Evolutionary conservation across 345 rosid genomes (phyloP), one percentile per base, ranked within the genome.

Genomic region (Hypericum perforatum): DNA sequence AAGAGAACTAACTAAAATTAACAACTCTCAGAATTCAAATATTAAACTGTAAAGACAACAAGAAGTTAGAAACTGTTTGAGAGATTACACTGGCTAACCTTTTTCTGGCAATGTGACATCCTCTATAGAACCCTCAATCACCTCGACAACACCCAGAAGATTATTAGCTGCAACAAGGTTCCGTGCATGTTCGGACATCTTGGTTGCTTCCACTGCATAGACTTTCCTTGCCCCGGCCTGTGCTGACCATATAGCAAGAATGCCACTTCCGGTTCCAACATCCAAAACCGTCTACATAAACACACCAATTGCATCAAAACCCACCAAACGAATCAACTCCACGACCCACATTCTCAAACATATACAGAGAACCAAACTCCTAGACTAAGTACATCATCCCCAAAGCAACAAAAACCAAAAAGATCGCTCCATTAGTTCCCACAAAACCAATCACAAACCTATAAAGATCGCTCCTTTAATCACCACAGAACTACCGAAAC

Each of bases 221-320:
- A 92, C 98, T 76, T 88, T 92, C 76, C 82, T 83, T 3, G 98
- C 98, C 66, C 98, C 98, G 9, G 96, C 98, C 69, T 88, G 96
- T 6, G 98, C 98, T 9, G 95, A 88, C 98, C 98, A 92, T 43
- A 92, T 88, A 45, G 98, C 98, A 50, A 92, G 98, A 65, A 92
- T 92, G 42, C 98, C 98, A 72, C 96, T 92, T 43, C 98, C 98
- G 0, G 98, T 85, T 43, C 98, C 98, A 52, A 92, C 98, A 72
- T 92, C 98, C 79, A 92, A 64, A 59, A 92, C 94, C 13, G 83
- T 71, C 98, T 92, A 70, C 65, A 63, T 40, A 63, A 9, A 36
- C 14, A 41, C 45, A 62, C 45, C 39, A 42, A 48, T 50, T 68
- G 50, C 72, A 61, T 66, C 53, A 29, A 32, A 13, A 46, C 29